A percentile compares a stretch with the other conserved stretches of the same genome.
Evolutionary conservation across 345 rosid species (phyloP).

Genomic region (Mangifera indica): DNA sequence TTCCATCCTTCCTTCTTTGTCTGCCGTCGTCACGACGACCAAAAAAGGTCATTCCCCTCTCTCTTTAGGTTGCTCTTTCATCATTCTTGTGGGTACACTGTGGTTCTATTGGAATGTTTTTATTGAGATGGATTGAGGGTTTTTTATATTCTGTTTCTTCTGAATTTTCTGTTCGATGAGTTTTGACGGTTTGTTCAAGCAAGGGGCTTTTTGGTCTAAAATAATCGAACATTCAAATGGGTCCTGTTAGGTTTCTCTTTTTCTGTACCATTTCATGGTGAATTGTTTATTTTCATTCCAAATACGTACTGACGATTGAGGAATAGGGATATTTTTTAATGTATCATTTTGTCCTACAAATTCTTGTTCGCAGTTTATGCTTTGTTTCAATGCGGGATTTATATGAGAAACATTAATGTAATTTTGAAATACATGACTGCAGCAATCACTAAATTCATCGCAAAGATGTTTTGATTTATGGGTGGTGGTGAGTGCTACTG

Average conservation of each 20-base stretch:
- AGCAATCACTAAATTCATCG: not conserved
- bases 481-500: no score
- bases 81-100: not conserved
- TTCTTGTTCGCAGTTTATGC: not conserved
- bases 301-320: not conserved
- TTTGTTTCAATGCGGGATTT: not conserved
- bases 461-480: not conserved
- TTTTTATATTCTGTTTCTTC: not conserved
- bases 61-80: not conserved
- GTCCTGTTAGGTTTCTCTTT: not conserved
- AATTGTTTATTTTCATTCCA: not conserved
- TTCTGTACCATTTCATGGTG: no score
- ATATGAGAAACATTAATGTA: not conserved
- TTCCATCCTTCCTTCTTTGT: slow-evolving; percentile 89
- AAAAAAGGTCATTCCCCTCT: slow-evolving; percentile 54
- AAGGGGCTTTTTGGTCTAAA: no score
- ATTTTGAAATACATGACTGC: not conserved
- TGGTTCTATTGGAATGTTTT: not conserved
- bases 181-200: no score
- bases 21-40: slow-evolving; percentile 98
- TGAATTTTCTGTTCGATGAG: not conserved
- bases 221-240: no score
- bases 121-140: not conserved
- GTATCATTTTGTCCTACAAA: not conserved
- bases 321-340: not conserved